phyloP scores from a whole-genome alignment of 305 asterid genomes.

The Fraxinus sp. region DNA sequence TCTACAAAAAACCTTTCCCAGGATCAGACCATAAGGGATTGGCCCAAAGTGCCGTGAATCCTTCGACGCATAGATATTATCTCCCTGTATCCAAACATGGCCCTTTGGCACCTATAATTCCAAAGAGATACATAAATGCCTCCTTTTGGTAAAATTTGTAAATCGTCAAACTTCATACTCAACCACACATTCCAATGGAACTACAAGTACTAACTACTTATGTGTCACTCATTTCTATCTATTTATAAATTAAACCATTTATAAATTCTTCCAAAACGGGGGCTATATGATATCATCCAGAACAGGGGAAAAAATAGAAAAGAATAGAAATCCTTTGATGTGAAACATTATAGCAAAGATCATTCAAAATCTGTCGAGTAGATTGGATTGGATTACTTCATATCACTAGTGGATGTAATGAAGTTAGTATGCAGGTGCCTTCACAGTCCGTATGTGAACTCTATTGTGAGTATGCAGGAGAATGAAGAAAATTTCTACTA shows the following conservation, averaged over 20 bases:
- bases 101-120: constrained; percentile 77
- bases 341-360: not conserved
- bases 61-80: constrained; percentile 65
- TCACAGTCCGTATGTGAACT: not conserved
- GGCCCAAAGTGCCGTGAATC: constrained; percentile 87
- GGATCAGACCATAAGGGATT: constrained; percentile 67
- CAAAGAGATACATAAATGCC: constrained; percentile 17
- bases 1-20: constrained; percentile 67
- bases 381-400: not conserved
- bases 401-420: not conserved
- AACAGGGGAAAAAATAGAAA: not conserved
- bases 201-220: not conserved
- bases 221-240: not conserved
- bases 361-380: not conserved
- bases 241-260: not conserved
- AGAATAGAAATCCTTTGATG: not conserved
- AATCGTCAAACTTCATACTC: not conserved
- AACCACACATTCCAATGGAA: not conserved
- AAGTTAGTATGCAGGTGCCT: not conserved
- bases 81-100: constrained; percentile 96
- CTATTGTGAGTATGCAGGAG: not conserved
- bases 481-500: not conserved
- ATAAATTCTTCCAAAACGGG: not conserved
- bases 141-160: not conserved
- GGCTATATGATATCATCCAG: not conserved